These are phyloP conservation scores for Phytopythium chamaehyphon DNA, from an alignment of 352 stramenopile genomes.

Conservation along the genomic window DNA sequence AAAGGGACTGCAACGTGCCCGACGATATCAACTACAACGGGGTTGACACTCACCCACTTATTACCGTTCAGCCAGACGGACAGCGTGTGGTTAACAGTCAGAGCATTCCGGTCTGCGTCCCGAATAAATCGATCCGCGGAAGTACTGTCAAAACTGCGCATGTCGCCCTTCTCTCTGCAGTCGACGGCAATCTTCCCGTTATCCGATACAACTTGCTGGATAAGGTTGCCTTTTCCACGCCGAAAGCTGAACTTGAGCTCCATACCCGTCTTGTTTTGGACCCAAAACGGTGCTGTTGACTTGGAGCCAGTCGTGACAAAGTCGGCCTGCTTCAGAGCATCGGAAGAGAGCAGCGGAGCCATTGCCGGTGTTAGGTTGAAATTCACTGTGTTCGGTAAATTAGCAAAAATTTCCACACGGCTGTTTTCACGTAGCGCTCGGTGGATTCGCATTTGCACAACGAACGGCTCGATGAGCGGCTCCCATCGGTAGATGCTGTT, in stretches of 20 bases:
- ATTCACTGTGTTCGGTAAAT: conserved; percentile 83
- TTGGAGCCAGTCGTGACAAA: conserved; percentile 86
- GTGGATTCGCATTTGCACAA: conserved; percentile 71
- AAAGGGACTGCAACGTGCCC: conserved; percentile 81
- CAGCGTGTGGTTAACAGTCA: conserved; percentile 86
- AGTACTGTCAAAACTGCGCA: conserved; percentile 85
- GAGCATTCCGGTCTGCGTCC: conserved; percentile 60
- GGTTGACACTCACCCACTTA: conserved; percentile 85
- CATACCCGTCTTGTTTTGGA: conserved; percentile 83
- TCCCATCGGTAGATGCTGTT: conserved; percentile 91
- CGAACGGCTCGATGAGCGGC: conserved; percentile 80
- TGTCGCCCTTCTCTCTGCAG: conserved; percentile 81
- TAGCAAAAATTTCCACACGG: conserved; percentile 73
- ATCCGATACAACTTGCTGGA: conserved; percentile 66
- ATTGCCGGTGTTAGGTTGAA: conserved; percentile 87
- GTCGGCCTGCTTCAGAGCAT: conserved; percentile 77
- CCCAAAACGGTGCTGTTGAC: conserved; percentile 85
- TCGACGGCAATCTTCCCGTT: conserved; percentile 78
- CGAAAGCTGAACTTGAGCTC: conserved; percentile 87
- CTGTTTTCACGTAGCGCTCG: conserved; percentile 67
- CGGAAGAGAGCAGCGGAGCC: conserved; percentile 75
- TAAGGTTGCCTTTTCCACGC: conserved; percentile 68
- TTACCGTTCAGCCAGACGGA: conserved; percentile 84
- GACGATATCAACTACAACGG: conserved; percentile 85
- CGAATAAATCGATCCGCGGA: conserved; percentile 72